Evolutionary conservation across 148 eudicot genomes (phyloP).

Genomic region (Chenopodium album): DNA sequence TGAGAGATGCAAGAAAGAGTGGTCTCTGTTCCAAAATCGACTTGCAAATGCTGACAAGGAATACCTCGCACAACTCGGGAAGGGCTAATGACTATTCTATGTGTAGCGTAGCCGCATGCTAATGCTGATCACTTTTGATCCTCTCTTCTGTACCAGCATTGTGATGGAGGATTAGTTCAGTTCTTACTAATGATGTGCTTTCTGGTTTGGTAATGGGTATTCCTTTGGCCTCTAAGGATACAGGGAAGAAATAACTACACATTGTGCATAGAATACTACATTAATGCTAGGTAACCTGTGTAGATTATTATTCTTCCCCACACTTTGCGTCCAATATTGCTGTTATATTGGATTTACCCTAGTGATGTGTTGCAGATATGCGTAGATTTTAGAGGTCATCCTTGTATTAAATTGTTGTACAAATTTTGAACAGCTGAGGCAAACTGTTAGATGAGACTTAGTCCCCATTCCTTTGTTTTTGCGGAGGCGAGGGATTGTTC

Average conservation of each 20-base stretch:
- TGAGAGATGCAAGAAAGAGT: conserved; percentile 78
- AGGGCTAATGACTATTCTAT: conserved; percentile 19
- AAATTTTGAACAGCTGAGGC: conserved; percentile 17
- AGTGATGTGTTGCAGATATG: conserved; percentile 18
- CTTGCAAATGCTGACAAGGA: conserved; percentile 70
- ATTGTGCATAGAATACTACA: conserved; percentile 29
- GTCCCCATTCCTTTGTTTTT: not conserved
- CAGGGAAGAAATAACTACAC: conserved; percentile 4
- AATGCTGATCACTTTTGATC: conserved; percentile 10
- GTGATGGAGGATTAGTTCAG: conserved; percentile 8
- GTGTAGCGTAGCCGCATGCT: not conserved
- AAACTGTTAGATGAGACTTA: conserved; percentile 8
- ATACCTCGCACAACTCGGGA: conserved; percentile 47
- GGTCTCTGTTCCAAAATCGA: conserved; percentile 78
- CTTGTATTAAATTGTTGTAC: conserved; percentile 22
- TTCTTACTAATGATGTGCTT: conserved; percentile 16
- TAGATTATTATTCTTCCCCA: not conserved
- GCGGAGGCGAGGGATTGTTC: not conserved
- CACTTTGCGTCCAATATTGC: not conserved
- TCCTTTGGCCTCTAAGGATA: conserved; percentile 4
- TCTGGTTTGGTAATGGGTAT: not conserved
- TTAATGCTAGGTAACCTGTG: conserved; percentile 14
- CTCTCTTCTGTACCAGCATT: conserved; percentile 3
- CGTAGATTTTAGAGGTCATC: conserved; percentile 6
- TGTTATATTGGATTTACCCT: not conserved